These are phyloP conservation scores for Trametes punicea DNA, from an alignment of 768 basidiomycete genomes.

Conservation along the genomic window DNA sequence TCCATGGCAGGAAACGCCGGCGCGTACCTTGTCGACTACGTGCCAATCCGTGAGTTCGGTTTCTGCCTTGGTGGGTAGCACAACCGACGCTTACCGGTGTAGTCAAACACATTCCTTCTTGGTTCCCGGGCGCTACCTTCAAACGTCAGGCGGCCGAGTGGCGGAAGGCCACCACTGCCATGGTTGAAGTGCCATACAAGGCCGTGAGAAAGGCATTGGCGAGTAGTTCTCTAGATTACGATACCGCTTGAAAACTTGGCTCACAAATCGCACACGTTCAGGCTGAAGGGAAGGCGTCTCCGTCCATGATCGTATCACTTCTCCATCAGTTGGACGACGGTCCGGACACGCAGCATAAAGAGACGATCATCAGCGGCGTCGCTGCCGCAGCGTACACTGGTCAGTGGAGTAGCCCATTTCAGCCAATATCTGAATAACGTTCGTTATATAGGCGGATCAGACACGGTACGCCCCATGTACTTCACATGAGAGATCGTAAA, in stretches of 20 bases:
- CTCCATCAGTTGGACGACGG: constrained; percentile 10
- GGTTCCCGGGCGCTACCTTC: constrained; percentile 30
- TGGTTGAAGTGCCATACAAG: constrained; percentile 24
- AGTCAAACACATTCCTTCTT: constrained; percentile 25
- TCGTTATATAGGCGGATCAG: constrained; percentile 26
- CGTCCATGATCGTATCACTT: constrained; percentile 18
- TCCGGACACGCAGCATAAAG: constrained; percentile 14
- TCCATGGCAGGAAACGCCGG: constrained; percentile 39
- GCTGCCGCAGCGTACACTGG: constrained; percentile 22
- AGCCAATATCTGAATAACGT: too few species aligned
- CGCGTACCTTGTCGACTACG: constrained; percentile 43
- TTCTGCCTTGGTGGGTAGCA: background rate
- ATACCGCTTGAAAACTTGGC: background rate
- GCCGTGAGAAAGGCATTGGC: constrained; percentile 25
- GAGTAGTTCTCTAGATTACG: background rate
- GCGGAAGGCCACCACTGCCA: constrained; percentile 17
- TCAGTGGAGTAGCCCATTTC: background rate
- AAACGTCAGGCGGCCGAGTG: constrained; percentile 23
- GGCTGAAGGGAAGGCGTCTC: constrained; percentile 19
- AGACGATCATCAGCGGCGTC: constrained; percentile 21
- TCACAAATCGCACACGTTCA: background rate
- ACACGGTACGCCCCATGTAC: constrained; percentile 14
- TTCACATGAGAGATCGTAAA: background rate
- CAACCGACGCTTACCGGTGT: background rate
- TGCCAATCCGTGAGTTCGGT: constrained; percentile 29